phyloP scores from a whole-genome alignment of 345 rosid species.

The Salix dunnii region DNA sequence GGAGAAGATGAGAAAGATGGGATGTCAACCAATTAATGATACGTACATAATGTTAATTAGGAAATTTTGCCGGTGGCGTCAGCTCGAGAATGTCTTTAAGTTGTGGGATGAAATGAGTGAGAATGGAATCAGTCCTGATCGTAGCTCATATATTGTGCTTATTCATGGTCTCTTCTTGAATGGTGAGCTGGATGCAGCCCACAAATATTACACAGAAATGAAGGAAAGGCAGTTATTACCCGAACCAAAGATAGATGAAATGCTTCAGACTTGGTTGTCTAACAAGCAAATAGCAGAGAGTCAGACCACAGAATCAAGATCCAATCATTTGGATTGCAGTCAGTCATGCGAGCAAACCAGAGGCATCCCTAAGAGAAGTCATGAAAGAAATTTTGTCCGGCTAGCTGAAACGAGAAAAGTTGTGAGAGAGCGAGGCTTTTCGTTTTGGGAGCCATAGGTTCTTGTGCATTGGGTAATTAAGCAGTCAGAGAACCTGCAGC shows the following conservation, averaged over 20 bases:
- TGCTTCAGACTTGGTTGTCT: constrained; percentile 66
- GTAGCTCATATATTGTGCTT: constrained; percentile 73
- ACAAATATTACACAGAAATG: constrained; percentile 72
- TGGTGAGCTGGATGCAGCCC: constrained; percentile 74
- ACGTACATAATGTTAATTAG: constrained; percentile 82
- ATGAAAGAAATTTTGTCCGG: constrained; percentile 43
- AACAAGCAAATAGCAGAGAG: constrained; percentile 49
- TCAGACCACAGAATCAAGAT: constrained; percentile 23
- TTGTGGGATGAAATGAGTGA: constrained; percentile 81
- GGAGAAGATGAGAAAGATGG: constrained; percentile 63
- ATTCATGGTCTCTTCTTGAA: constrained; percentile 88
- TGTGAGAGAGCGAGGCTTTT: constrained; percentile 64
- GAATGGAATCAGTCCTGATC: constrained; percentile 63
- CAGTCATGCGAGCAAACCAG: constrained; percentile 17
- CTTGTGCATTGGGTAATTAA: constrained; percentile 10
- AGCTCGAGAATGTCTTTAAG: constrained; percentile 55
- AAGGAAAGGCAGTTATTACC: constrained; percentile 60
- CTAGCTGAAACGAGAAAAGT: constrained; percentile 64
- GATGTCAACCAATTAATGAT: constrained; percentile 67
- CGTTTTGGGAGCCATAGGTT: constrained; percentile 53
- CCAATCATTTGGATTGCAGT: constrained; percentile 17
- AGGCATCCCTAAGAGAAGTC: constrained; percentile 28
- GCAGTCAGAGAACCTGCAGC: neutral
- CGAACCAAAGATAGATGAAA: constrained; percentile 59
- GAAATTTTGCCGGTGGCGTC: constrained; percentile 84